Conservation (phyloP, 148 eudicot species). For the Limonium bicolor region DNA sequence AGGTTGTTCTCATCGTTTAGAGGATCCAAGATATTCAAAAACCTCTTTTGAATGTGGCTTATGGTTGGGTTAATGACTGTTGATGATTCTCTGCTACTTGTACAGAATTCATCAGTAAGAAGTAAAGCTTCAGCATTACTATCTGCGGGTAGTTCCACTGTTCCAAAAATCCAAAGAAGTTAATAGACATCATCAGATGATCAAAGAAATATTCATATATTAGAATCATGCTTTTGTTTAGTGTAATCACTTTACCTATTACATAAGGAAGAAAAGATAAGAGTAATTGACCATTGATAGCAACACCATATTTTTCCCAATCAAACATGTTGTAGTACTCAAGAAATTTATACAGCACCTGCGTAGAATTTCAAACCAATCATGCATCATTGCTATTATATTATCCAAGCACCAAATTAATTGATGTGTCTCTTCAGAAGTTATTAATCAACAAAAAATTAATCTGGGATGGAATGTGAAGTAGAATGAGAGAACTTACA, state of each 20-base stretch:
- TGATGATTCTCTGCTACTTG: slow-evolving; percentile 9
- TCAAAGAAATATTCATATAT: neutral
- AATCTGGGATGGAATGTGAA: neutral
- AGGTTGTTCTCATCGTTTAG: slow-evolving; percentile 34
- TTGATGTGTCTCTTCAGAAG: neutral
- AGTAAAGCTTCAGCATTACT: slow-evolving; percentile 12
- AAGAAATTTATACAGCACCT: slow-evolving; percentile 38
- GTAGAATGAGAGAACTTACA: slow-evolving; percentile 14
- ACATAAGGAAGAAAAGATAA: slow-evolving; percentile 25
- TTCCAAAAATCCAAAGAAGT: neutral
- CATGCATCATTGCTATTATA: neutral
- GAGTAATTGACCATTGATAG: slow-evolving; percentile 22
- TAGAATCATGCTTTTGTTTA: neutral
- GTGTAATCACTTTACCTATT: slow-evolving; percentile 15
- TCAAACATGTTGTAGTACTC: slow-evolving; percentile 37
- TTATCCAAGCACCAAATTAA: neutral
- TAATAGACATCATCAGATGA: neutral
- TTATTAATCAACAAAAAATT: neutral
- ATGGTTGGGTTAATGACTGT: neutral
- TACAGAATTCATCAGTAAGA: slow-evolving; percentile 13
- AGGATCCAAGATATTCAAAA: slow-evolving; percentile 42
- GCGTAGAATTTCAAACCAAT: neutral
- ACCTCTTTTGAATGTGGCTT: slow-evolving; percentile 17
- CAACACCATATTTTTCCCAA: slow-evolving; percentile 27
- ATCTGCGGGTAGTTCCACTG: slow-evolving; percentile 18